Conservation (phyloP, 1,284 basidiomycete species). For the Trichosporon coremiiforme region DNA sequence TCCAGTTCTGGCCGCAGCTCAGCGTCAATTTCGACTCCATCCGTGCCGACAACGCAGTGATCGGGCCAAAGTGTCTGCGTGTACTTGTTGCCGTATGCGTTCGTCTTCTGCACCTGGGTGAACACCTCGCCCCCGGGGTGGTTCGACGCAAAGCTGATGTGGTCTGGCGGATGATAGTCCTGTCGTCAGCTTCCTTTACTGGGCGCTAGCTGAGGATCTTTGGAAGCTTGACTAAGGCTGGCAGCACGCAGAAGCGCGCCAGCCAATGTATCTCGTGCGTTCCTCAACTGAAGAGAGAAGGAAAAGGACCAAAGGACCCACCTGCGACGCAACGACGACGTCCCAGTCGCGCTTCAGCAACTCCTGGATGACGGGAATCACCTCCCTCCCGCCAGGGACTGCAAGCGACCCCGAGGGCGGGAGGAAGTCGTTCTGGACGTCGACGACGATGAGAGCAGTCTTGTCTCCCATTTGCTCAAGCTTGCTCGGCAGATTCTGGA, state of each 20-base stretch:
- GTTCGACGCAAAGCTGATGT: constrained; percentile 67
- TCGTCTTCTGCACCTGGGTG: constrained; percentile 52
- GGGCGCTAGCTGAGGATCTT: too few relatives aligned
- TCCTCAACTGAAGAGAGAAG: background rate
- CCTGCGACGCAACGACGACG: constrained; percentile 61
- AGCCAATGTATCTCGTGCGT: too few relatives aligned
- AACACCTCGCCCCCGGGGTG: constrained; percentile 59
- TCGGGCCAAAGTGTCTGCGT: constrained; percentile 63
- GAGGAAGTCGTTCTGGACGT: constrained; percentile 69
- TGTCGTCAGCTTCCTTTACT: constrained; percentile 25
- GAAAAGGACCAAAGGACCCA: constrained; percentile 34
- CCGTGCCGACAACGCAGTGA: constrained; percentile 56
- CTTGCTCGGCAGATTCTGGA: too few relatives aligned
- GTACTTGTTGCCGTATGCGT: constrained; percentile 44
- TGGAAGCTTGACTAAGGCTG: too few relatives aligned
- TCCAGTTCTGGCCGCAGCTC: constrained; percentile 28
- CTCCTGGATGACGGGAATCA: constrained; percentile 59
- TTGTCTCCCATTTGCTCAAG: constrained; percentile 19
- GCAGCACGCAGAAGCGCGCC: too few relatives aligned
- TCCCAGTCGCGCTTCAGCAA: constrained; percentile 60
- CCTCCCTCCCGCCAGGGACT: constrained; percentile 59
- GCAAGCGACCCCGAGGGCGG: constrained; percentile 62
- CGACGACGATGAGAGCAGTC: constrained; percentile 62
- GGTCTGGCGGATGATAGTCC: constrained; percentile 62
- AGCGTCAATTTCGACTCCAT: constrained; percentile 44